These are phyloP conservation scores for Vinca major DNA, from an alignment of 305 asterid genomes.

Conservation along the genomic window DNA sequence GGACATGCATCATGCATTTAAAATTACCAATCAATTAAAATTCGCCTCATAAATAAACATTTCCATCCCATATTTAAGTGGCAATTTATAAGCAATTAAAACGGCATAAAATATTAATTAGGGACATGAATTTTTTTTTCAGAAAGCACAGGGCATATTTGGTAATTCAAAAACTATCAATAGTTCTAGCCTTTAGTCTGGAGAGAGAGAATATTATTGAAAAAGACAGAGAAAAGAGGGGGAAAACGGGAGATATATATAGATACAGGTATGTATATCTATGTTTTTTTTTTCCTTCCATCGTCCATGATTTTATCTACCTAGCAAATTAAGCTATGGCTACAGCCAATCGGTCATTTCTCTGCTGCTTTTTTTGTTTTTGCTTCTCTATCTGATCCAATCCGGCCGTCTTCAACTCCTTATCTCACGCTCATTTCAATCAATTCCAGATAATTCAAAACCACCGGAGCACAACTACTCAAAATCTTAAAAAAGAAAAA, in stretches of 20 bases:
- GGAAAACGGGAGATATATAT: not conserved
- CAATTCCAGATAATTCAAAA: not conserved
- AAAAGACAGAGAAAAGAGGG: slow-evolving; percentile 3
- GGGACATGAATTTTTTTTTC: slow-evolving; percentile 3
- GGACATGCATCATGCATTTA: slow-evolving; percentile 3
- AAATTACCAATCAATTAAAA: too few species aligned
- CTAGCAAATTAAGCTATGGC: not conserved
- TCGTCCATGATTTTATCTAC: slow-evolving; percentile 6
- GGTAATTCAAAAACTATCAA: not conserved
- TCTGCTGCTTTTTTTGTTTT: not conserved
- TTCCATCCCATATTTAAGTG: too few species aligned
- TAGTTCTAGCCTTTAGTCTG: not conserved
- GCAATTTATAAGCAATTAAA: too few species aligned
- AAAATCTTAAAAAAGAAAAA: too few species aligned
- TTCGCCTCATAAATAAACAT: too few species aligned
- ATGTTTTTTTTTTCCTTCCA: slow-evolving; percentile 5
- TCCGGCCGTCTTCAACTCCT: slow-evolving; percentile 15
- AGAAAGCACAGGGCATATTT: not conserved
- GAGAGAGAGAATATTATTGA: slow-evolving; percentile 1
- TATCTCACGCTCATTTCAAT: slow-evolving; percentile 15
- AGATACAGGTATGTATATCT: not conserved
- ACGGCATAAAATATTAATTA: not conserved
- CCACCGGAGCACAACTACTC: not conserved
- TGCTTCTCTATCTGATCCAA: not conserved
- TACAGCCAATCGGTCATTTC: not conserved